Base-by-base conservation (phyloP, 441 rosid genomes). In the Pelargonium citronellum region DNA sequence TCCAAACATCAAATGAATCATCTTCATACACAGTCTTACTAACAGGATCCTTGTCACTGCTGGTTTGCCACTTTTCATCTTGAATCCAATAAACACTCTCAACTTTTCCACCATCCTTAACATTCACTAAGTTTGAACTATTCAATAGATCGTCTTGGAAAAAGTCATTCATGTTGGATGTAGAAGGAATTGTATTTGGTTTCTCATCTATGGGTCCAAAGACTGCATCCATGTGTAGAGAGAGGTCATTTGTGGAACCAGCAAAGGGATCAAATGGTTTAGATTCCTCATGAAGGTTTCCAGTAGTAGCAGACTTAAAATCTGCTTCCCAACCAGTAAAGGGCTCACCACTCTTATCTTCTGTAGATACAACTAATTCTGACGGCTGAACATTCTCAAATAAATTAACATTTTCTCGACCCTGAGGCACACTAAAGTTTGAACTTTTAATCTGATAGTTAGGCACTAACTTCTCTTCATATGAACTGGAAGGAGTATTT, bases 1-100 rank as follows among this genome's bases (percentile, higher is more conserved):
- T 84, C 96, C 91, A 89, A 57, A 68, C 70, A 61, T 84, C 86
- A 79, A 86, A 82, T 41, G 86, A 70, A 77, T 88, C 91, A 67
- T 83, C 83, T 68, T 80, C 79, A 66, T 71, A 77, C 58, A 67
- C 68, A 73, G 76, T 71, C 41, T 71, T 67, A 69, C 30, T 70
- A 69, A 75, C 84, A 71, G 71, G 51, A 44, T 75, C 70, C 74
- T 57, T 61, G 62, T 34, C 80, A 72, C 73, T 75, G 70, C 66
- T 73, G 74, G 68, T 64, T 71, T 67, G 74, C 82, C 60, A 53
- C 60, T 53, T 53, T 16, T 53, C 60, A 53, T 53, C 60, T 53
- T 16, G 60, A 53, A n/a, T 53, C 60, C 60, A 53, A 53, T 16
- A 16, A 15, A 19, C 60, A 53, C 60, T 5, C 60, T 53, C 60